Conservation (phyloP, 2,329 filamentous ascomycete genomes). For the Biscogniauxia sp. region DNA sequence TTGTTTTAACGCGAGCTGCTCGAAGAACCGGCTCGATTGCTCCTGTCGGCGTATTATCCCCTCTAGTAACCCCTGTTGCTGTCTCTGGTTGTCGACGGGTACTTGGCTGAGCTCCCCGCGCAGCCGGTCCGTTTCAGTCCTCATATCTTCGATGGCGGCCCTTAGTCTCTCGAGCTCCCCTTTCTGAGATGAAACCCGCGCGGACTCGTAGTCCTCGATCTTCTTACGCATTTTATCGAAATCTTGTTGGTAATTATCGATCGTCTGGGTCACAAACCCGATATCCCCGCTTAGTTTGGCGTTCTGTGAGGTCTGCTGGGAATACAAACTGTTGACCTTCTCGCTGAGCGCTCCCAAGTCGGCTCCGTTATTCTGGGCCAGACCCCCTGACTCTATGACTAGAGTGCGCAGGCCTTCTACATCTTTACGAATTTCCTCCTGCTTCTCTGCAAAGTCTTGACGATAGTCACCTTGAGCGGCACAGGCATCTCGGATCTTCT, state of each 20-base stretch:
- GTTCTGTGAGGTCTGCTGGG: background rate
- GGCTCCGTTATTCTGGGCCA: background rate
- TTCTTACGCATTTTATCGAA: background rate
- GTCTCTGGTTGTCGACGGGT: background rate
- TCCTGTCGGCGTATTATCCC: background rate
- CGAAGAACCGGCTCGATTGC: background rate
- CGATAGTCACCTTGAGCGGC: background rate
- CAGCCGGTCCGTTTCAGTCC: background rate
- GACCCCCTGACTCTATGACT: background rate
- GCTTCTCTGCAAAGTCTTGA: conserved; percentile 1
- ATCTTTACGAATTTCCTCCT: background rate
- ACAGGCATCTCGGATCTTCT: background rate
- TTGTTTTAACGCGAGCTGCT: background rate
- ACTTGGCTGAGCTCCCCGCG: background rate
- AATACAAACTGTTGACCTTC: background rate
- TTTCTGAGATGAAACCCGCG: background rate
- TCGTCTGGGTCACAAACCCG: background rate
- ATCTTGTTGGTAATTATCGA: background rate
- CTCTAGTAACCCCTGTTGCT: background rate
- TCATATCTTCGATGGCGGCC: background rate
- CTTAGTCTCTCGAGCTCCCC: background rate
- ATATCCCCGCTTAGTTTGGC: background rate
- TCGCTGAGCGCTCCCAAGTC: background rate
- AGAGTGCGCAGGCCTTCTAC: background rate
- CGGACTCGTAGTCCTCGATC: background rate